Percentiles rank a stretch among this genome's conserved stretches.
phyloP scores from a whole-genome alignment of 2,329 filamentous ascomycete species.

The Arthrocladium fulminans region DNA sequence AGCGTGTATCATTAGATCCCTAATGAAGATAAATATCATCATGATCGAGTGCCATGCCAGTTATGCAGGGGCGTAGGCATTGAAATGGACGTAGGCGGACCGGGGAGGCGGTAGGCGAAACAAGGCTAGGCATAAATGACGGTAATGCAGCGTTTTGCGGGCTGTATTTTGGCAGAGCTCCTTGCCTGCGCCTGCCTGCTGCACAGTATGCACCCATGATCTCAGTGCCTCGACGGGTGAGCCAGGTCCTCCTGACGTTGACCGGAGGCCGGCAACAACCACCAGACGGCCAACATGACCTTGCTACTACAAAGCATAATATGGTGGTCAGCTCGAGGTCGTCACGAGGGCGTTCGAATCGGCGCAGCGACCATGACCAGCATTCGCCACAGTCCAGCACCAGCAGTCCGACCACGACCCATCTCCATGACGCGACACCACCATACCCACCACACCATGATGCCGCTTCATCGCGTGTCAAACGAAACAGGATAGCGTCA shows the following conservation, averaged over 20 bases:
- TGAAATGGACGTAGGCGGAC: background rate
- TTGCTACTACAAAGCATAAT: conserved; percentile 16
- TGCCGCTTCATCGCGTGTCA: conserved; percentile 1
- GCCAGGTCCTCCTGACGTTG: background rate
- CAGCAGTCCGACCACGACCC: conserved; percentile 19
- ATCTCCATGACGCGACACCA: conserved; percentile 14
- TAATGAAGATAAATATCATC: background rate
- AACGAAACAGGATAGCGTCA: conserved; percentile 7
- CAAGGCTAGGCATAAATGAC: background rate
- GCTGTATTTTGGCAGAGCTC: background rate
- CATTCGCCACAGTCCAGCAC: conserved; percentile 17
- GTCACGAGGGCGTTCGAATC: conserved; percentile 24
- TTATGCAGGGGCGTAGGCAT: no score
- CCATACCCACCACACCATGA: conserved; percentile 4
- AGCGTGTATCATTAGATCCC: conserved; percentile 3
- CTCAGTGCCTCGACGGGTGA: conserved; percentile 1
- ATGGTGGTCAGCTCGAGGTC: conserved; percentile 27
- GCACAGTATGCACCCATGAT: background rate
- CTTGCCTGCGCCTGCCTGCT: background rate
- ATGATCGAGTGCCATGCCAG: no score
- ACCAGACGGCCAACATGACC: conserved; percentile 18
- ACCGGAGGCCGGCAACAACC: background rate
- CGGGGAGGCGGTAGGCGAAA: background rate
- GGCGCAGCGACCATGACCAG: conserved; percentile 13
- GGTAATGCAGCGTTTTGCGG: background rate